phyloP scores from a whole-genome alignment of 2,329 filamentous ascomycete species.

The Neonectria coccinea region DNA sequence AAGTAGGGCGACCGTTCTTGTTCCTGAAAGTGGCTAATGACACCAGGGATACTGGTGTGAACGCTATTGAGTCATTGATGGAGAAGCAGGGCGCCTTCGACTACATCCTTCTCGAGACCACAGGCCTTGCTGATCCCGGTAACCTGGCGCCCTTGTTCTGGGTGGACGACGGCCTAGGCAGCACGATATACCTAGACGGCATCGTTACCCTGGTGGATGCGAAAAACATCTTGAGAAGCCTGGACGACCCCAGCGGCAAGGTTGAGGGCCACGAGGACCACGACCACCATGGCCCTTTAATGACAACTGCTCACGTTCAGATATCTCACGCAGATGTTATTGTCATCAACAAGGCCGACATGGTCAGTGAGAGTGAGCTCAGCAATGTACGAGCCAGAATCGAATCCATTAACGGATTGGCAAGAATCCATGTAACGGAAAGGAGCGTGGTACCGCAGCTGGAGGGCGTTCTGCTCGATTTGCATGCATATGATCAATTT shows the following conservation, averaged over 20 bases:
- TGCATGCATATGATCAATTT: conserved; percentile 92
- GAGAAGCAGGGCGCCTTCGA: conserved; percentile 93
- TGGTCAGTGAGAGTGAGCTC: conserved; percentile 79
- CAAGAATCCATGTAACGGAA: conserved; percentile 84
- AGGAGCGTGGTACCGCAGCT: conserved; percentile 84
- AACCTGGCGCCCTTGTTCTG: conserved; percentile 97
- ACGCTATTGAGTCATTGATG: conserved; percentile 96
- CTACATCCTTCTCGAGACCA: conserved; percentile 97
- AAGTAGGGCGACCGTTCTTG: conserved; percentile 67
- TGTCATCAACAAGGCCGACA: conserved; percentile 92
- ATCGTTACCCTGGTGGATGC: conserved; percentile 97
- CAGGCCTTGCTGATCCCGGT: conserved; percentile 92
- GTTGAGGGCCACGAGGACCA: conserved; percentile 64
- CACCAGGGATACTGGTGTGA: conserved; percentile 85
- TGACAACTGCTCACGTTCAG: conserved; percentile 95
- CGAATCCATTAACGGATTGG: conserved; percentile 87
- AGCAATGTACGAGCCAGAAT: conserved; percentile 77
- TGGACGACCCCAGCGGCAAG: conserved; percentile 77
- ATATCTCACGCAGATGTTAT: conserved; percentile 97
- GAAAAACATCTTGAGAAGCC: conserved; percentile 85
- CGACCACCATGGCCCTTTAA: conserved; percentile 71
- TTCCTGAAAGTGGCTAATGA: conserved; percentile 38
- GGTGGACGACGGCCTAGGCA: conserved; percentile 95
- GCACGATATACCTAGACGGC: conserved; percentile 95
- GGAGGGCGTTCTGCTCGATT: conserved; percentile 86